These are phyloP conservation scores for Lentinula lateritia DNA, from an alignment of 768 basidiomycete species.

Conservation along the genomic window DNA sequence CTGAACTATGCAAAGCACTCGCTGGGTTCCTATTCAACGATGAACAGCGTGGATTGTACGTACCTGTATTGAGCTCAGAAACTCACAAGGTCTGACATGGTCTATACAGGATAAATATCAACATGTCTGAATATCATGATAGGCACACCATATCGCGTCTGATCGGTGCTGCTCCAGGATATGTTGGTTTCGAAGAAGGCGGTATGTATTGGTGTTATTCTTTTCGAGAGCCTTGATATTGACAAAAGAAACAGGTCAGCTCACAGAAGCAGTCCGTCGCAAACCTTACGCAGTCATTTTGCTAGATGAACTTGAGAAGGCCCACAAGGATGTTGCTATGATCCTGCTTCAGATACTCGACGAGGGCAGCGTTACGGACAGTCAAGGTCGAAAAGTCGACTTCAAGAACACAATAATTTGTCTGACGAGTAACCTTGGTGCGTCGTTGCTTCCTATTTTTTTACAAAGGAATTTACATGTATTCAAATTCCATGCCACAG, in stretches of 20 bases:
- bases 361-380: slow-evolving; percentile 86
- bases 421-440: slow-evolving; percentile 82
- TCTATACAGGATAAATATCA: slow-evolving; percentile 69
- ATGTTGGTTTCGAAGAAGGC: slow-evolving; percentile 87
- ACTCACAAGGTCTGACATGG: background rate
- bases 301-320: slow-evolving; percentile 90
- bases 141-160: slow-evolving; percentile 87
- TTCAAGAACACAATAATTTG: slow-evolving; percentile 96
- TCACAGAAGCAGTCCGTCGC: slow-evolving; percentile 89
- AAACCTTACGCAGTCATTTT: slow-evolving; percentile 86
- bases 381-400: slow-evolving; percentile 87
- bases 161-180: slow-evolving; percentile 91
- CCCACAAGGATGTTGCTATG: slow-evolving; percentile 90
- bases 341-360: slow-evolving; percentile 89
- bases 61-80: slow-evolving; percentile 10
- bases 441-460: slow-evolving; percentile 4
- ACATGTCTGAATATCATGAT: slow-evolving; percentile 96
- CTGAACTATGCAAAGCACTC: slow-evolving; percentile 84
- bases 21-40: slow-evolving; percentile 89
- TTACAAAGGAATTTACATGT: background rate
- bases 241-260: slow-evolving; percentile 38
- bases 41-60: slow-evolving; percentile 78
- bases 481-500: slow-evolving; percentile 13
- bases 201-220: slow-evolving; percentile 18
- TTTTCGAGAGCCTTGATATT: background rate